Evolutionary conservation across 306 rosid genomes (phyloP).

Genomic region (Heteromeles arbutifolia): DNA sequence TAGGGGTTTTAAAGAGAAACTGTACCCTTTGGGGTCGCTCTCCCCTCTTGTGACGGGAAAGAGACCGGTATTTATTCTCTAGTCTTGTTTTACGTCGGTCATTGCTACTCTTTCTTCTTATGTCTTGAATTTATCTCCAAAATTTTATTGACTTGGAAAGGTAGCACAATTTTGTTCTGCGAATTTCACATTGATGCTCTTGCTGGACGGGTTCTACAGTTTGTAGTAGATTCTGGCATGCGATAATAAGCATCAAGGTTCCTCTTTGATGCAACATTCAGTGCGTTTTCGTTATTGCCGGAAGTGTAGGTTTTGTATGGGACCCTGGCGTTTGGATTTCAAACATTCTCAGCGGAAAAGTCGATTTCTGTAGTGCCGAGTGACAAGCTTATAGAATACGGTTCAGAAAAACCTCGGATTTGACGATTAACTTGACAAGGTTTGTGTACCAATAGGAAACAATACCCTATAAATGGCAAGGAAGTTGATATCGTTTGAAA

Average conservation of each 20-base stretch:
- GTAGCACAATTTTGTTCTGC: not conserved
- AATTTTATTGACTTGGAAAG: not conserved
- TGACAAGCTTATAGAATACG: too few relatives aligned
- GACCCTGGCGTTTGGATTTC: too few relatives aligned
- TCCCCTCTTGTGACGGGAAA: not conserved
- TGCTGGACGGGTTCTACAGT: not conserved
- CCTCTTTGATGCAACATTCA: not conserved
- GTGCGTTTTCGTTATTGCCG: too few relatives aligned
- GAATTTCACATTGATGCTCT: not conserved
- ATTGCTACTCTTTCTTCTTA: not conserved
- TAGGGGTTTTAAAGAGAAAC: constrained; percentile 34
- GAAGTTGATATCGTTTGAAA: too few relatives aligned
- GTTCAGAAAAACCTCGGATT: too few relatives aligned
- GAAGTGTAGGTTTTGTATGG: too few relatives aligned
- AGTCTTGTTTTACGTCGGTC: not conserved
- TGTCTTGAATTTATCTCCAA: not conserved
- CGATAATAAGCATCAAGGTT: not conserved
- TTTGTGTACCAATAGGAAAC: too few relatives aligned
- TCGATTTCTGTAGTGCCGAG: too few relatives aligned
- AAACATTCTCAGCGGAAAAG: too few relatives aligned
- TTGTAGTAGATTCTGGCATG: not conserved
- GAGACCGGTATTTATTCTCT: not conserved
- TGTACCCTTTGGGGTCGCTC: constrained; percentile 5
- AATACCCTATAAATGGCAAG: too few relatives aligned
- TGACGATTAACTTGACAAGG: too few relatives aligned